These are phyloP conservation scores for Tolypocladium cylindrosporum DNA, from an alignment of 2,329 filamentous ascomycete species.

Conservation along the genomic window DNA sequence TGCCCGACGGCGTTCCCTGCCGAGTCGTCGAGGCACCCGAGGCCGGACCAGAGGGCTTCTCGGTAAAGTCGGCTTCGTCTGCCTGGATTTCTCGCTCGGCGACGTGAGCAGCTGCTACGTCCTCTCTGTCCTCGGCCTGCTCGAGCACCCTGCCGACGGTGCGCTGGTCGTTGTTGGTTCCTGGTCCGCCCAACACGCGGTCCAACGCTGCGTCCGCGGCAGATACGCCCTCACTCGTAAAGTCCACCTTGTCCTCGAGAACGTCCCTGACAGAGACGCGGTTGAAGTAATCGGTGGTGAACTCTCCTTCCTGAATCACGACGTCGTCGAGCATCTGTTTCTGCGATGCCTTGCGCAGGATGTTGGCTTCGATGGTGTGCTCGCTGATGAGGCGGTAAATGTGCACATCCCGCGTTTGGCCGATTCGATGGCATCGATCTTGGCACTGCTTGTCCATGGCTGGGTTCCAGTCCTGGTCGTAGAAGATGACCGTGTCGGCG, in stretches of 20 bases:
- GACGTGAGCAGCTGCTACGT: slow-evolving; percentile 75
- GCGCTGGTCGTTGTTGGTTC: slow-evolving; percentile 50
- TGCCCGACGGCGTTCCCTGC: slow-evolving; percentile 39
- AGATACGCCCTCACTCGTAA: slow-evolving; percentile 41
- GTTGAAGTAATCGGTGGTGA: slow-evolving; percentile 94
- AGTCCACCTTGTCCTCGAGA: slow-evolving; percentile 48
- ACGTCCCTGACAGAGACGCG: slow-evolving; percentile 65
- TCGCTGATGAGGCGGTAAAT: slow-evolving; percentile 93
- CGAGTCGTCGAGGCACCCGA: slow-evolving; percentile 41
- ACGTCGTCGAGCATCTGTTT: slow-evolving; percentile 97
- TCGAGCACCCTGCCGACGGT: slow-evolving; percentile 66
- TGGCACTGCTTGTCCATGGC: slow-evolving; percentile 99
- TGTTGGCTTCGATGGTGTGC: slow-evolving; percentile 96
- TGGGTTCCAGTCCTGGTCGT: slow-evolving; percentile 98
- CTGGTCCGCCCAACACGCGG: slow-evolving; percentile 61
- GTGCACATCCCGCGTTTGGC: slow-evolving; percentile 93
- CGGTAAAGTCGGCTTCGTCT: slow-evolving; percentile 77
- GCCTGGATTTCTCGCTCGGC: slow-evolving; percentile 84
- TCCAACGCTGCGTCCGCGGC: slow-evolving; percentile 79
- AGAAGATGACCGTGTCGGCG: slow-evolving; percentile 96
- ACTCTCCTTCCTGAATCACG: slow-evolving; percentile 95
- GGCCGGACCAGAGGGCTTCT: slow-evolving; percentile 38
- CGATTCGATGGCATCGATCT: slow-evolving; percentile 92
- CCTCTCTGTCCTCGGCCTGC: slow-evolving; percentile 85
- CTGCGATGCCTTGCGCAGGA: slow-evolving; percentile 89